These are phyloP conservation scores for Dendryphion nanum DNA, from an alignment of 2,329 filamentous ascomycete genomes.

Conservation along the genomic window DNA sequence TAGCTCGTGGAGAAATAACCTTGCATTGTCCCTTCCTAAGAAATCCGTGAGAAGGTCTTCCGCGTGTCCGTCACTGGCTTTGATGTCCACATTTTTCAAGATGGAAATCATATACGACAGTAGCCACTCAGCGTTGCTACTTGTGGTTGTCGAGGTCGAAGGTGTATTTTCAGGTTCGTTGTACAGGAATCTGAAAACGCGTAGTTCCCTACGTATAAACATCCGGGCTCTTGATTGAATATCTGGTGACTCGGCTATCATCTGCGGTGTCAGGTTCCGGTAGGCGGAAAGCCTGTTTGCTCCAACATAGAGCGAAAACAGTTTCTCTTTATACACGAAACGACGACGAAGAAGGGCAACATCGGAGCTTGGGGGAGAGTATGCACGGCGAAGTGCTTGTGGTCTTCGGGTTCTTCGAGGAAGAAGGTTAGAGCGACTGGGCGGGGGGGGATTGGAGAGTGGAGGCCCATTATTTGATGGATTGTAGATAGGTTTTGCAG, in stretches of 20 bases:
- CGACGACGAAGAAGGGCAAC: slow-evolving; percentile 60
- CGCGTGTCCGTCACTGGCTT: slow-evolving; percentile 73
- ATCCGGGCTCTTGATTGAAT: slow-evolving; percentile 74
- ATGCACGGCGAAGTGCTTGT: slow-evolving; percentile 16
- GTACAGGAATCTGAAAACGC: slow-evolving; percentile 74
- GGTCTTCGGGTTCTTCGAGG: slow-evolving; percentile 17
- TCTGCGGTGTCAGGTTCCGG: slow-evolving; percentile 66
- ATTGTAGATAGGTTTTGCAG: slow-evolving; percentile 36
- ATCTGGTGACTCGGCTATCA: slow-evolving; percentile 63
- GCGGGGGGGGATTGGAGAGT: slow-evolving; percentile 1
- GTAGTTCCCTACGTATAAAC: slow-evolving; percentile 81
- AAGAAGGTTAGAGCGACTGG: slow-evolving; percentile 2
- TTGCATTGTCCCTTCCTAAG: slow-evolving; percentile 69
- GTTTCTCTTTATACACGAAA: slow-evolving; percentile 67
- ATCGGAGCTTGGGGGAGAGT: slow-evolving; percentile 33
- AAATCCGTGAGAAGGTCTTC: slow-evolving; percentile 79
- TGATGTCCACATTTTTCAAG: slow-evolving; percentile 77
- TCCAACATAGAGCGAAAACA: slow-evolving; percentile 80
- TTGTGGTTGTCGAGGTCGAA: slow-evolving; percentile 28
- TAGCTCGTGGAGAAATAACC: slow-evolving; percentile 81
- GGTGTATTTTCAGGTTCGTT: slow-evolving; percentile 28
- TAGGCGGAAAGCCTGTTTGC: slow-evolving; percentile 77
- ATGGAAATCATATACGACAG: slow-evolving; percentile 85
- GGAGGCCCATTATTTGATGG: slow-evolving; percentile 9
- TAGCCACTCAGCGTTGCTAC: slow-evolving; percentile 76